Evolutionary conservation across 2,329 filamentous ascomycete species (phyloP).

Genomic region (Cucurbitaria berberidis): DNA sequence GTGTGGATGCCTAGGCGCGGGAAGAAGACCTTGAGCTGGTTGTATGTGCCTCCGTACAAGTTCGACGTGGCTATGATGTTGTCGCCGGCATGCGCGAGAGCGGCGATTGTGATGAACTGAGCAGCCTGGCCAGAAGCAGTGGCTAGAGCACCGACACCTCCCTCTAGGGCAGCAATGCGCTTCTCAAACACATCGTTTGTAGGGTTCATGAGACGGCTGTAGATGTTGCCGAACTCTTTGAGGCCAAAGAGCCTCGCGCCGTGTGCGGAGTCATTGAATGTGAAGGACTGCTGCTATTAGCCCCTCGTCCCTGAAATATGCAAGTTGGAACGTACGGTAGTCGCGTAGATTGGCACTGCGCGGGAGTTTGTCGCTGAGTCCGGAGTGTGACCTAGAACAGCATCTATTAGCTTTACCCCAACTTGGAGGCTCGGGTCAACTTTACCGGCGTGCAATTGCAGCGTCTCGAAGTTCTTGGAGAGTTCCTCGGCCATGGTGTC

Average conservation of each 20-base stretch:
- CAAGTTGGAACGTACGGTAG: constrained; percentile 62
- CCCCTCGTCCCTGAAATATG: not conserved
- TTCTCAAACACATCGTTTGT: constrained; percentile 97
- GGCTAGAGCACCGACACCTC: constrained; percentile 84
- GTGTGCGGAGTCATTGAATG: constrained; percentile 95
- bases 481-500: constrained; percentile 48
- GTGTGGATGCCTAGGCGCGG: constrained; percentile 85
- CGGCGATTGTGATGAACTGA: constrained; percentile 86
- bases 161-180: constrained; percentile 92
- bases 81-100: constrained; percentile 86
- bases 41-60: constrained; percentile 91
- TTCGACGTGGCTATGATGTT: constrained; percentile 93
- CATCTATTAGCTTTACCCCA: constrained; percentile 4
- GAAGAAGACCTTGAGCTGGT: constrained; percentile 92
- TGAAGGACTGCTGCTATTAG: constrained; percentile 69
- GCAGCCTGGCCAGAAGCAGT: constrained; percentile 86
- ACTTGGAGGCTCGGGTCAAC: not conserved
- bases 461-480: constrained; percentile 56
- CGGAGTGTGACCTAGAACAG: constrained; percentile 70
- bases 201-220: constrained; percentile 81
- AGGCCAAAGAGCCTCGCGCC: constrained; percentile 94
- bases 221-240: constrained; percentile 97
- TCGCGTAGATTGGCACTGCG: constrained; percentile 95
- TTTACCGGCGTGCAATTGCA: constrained; percentile 59
- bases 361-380: constrained; percentile 84